Conservation (phyloP, 2,329 filamentous ascomycete species). For the Fusarium tanahbumbuense region DNA sequence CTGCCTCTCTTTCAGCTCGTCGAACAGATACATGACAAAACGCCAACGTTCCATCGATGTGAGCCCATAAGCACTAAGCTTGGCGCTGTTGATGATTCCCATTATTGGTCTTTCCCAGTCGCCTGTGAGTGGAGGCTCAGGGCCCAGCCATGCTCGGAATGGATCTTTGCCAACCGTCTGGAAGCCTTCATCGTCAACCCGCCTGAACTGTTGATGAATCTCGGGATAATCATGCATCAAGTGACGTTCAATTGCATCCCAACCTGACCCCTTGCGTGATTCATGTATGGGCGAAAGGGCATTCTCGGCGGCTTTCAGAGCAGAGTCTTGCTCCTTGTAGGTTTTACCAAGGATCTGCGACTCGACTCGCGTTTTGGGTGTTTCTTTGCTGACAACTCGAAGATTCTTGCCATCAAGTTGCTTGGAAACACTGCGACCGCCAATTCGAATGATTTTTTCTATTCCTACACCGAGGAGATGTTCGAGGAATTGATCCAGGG, state of each 20-base stretch:
- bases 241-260: not conserved
- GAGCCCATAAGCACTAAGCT: not conserved
- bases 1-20: not conserved
- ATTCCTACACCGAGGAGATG: constrained; percentile 62
- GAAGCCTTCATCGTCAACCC: not conserved
- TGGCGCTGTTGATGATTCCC: not conserved
- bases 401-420: constrained; percentile 15
- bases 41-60: constrained; percentile 2
- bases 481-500: constrained; percentile 66
- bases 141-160: not conserved
- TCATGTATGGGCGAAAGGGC: not conserved
- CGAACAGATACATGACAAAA: not conserved
- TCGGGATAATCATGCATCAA: not conserved
- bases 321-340: not conserved
- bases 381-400: constrained; percentile 7
- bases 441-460: constrained; percentile 68
- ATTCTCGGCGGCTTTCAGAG: not conserved
- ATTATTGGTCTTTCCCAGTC: too few species aligned
- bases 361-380: constrained; percentile 5
- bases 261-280: not conserved
- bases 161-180: not conserved
- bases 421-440: constrained; percentile 45
- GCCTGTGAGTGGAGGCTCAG: too few species aligned
- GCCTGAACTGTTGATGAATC: not conserved
- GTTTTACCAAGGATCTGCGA: not conserved